Base-by-base conservation (phyloP, 495 filamentous ascomycete species). In the Penicillium egyptiacum region DNA sequence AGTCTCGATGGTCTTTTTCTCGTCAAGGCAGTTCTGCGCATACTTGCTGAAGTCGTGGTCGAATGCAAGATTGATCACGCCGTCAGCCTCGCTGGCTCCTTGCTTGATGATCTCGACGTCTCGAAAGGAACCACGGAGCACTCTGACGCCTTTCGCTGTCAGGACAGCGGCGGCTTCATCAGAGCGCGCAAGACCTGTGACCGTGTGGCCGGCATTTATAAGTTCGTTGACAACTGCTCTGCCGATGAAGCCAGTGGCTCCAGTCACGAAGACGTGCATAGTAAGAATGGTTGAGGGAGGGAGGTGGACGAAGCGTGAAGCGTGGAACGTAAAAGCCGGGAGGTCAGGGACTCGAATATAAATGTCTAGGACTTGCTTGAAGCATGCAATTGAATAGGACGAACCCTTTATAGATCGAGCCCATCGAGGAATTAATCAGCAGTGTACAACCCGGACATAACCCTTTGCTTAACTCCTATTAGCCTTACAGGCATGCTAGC, bases 201-300 rank as follows among this genome's bases (percentile, higher is more conserved):
- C 76, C 1, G 22, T 55, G 58, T 81, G 76, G 19, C 76, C 75
- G 22, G 60, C 53, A 5, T 53, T 31, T 37, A 81, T 63, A 35
- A 79, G 69, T 40, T 79, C 67, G 39, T 75, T 55, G 25, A 75
- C 67, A 12, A 80, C 68, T 7, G 71, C 71, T 26, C 58, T 50
- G 60, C 79, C 79, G 50, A 82, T 69, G 51, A 71, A 78, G 65
- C 78, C 78, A 40, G 73, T 70, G 8, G 75, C 71, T 41, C 79
- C 78, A 20, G 80, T 81, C 41, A 82, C 67, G 54, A 83, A 81
- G 61, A 80, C 56, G 25, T 48, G 64, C 64, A 67, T 64, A 11
- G 42, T 53, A 55, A 43, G 19, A 11, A 37, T 23, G 19, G 12
- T n/a, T 35, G 19, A 8, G 6, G 16, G 14, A 26, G 19, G 9